Evolutionary conservation across 768 basidiomycete species (phyloP).

Genomic region (Scleroderma bovista): DNA sequence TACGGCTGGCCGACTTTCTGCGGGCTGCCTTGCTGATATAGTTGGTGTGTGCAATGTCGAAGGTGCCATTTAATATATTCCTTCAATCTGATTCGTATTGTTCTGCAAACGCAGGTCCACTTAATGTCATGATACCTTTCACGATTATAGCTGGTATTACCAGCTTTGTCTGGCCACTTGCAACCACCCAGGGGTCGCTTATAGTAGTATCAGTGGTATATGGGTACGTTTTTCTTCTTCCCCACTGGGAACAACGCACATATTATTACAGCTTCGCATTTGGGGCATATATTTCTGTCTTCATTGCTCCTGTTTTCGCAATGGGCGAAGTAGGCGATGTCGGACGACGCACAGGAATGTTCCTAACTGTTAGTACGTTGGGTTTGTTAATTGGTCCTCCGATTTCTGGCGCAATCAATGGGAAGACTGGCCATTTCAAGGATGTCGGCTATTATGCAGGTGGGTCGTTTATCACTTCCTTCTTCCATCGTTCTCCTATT

Average conservation of each 20-base stretch:
- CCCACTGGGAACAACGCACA: neutral
- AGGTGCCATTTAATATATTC: no score
- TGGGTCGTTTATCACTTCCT: no score
- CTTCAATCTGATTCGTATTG: neutral
- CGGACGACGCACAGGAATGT: slow-evolving; percentile 61
- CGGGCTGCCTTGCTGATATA: slow-evolving; percentile 51
- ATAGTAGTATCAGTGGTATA: slow-evolving; percentile 56
- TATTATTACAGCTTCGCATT: slow-evolving; percentile 43
- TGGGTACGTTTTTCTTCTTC: slow-evolving; percentile 40
- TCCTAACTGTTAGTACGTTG: slow-evolving; percentile 51
- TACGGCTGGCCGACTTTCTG: slow-evolving; percentile 47
- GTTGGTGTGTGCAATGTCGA: slow-evolving; percentile 31
- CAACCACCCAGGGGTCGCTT: slow-evolving; percentile 36
- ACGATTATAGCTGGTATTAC: slow-evolving; percentile 49
- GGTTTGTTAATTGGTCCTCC: slow-evolving; percentile 68
- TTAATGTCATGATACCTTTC: slow-evolving; percentile 67
- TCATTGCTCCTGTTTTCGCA: slow-evolving; percentile 52
- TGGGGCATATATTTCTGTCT: slow-evolving; percentile 55
- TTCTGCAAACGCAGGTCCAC: slow-evolving; percentile 39
- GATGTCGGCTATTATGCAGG: no score
- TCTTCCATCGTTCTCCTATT: no score
- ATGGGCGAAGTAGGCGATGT: slow-evolving; percentile 65
- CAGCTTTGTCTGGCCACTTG: slow-evolving; percentile 71
- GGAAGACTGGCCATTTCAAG: no score
- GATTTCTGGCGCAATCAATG: slow-evolving; percentile 69